These are phyloP conservation scores for Suhomyces chickasaworum DNA, from an alignment of 1,139 yeast genomes.

Conservation along the genomic window DNA sequence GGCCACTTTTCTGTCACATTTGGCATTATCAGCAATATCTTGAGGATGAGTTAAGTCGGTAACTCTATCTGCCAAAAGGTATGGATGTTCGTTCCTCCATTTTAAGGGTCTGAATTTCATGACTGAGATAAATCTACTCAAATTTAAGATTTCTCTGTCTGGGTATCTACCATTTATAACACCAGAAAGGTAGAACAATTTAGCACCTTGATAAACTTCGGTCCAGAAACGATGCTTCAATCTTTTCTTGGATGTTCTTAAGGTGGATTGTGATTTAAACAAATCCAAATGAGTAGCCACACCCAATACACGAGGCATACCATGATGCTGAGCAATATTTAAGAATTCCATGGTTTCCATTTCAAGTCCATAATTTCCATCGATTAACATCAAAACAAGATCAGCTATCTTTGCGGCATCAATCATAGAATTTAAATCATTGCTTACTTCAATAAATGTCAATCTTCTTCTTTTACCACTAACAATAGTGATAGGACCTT, in stretches of 20 bases:
- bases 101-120: conserved; percentile 98
- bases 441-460: conserved; percentile 90
- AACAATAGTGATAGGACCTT: conserved; percentile 97
- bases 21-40: conserved; percentile 71
- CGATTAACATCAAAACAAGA: conserved; percentile 82
- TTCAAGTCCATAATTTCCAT: conserved; percentile 97
- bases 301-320: conserved; percentile 97
- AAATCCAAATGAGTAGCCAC: conserved; percentile 94
- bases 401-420: conserved; percentile 97
- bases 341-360: conserved; percentile 99
- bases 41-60: conserved; percentile 97
- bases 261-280: conserved; percentile 84
- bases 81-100: conserved; percentile 99
- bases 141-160: conserved; percentile 89
- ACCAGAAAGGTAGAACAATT: conserved; percentile 90
- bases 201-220: conserved; percentile 98
- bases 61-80: conserved; percentile 84
- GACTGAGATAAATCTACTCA: conserved; percentile 90
- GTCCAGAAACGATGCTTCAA: conserved; percentile 98
- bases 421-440: conserved; percentile 92
- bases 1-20: conserved; percentile 86
- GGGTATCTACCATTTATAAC: conserved; percentile 97
- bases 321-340: conserved; percentile 95
- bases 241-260: conserved; percentile 88
- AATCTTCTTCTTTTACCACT: conserved; percentile 92